These are phyloP conservation scores for Eremothecium sinecaudum DNA, from an alignment of 1,139 yeast species.

Conservation along the genomic window DNA sequence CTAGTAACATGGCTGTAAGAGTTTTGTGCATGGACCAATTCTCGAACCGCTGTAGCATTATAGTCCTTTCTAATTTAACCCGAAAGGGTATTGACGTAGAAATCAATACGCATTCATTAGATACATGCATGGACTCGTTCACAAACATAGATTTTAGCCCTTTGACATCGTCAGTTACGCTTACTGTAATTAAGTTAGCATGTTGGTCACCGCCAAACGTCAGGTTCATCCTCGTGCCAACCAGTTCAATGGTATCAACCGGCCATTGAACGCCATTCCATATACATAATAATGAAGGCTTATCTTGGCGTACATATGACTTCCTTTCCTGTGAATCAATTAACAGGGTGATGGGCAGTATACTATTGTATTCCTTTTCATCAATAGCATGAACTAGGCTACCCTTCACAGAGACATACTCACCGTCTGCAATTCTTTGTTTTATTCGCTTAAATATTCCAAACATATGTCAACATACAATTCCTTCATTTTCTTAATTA, in stretches of 20 bases:
- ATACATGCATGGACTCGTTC: conserved; percentile 5
- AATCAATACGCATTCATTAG: conserved; percentile 5
- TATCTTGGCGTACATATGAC: conserved; percentile 7
- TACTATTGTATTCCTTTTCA: conserved; percentile 7
- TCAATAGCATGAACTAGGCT: conserved; percentile 1
- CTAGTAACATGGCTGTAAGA: conserved; percentile 25
- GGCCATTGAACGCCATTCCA: conserved; percentile 5
- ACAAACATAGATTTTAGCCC: conserved; percentile 6
- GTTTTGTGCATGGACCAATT: conserved; percentile 22
- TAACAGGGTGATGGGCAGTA: conserved; percentile 9
- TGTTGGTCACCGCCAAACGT: conserved; percentile 3
- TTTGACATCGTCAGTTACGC: conserved; percentile 6
- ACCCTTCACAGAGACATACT: too few relatives aligned
- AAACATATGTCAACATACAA: too few relatives aligned
- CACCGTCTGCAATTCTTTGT: too few relatives aligned
- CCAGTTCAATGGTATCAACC: conserved; percentile 5
- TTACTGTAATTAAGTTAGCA: conserved; percentile 7
- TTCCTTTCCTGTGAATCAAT: conserved; percentile 10
- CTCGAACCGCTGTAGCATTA: conserved; percentile 17
- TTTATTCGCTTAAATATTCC: too few relatives aligned
- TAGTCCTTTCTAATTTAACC: conserved; percentile 6
- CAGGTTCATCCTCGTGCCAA: conserved; percentile 8
- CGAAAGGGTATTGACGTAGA: conserved; percentile 1
- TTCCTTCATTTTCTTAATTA: too few relatives aligned
- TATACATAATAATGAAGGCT: conserved; percentile 1